phyloP scores from a whole-genome alignment of 1,139 yeast genomes.

The Geotrichum klebahnii region DNA sequence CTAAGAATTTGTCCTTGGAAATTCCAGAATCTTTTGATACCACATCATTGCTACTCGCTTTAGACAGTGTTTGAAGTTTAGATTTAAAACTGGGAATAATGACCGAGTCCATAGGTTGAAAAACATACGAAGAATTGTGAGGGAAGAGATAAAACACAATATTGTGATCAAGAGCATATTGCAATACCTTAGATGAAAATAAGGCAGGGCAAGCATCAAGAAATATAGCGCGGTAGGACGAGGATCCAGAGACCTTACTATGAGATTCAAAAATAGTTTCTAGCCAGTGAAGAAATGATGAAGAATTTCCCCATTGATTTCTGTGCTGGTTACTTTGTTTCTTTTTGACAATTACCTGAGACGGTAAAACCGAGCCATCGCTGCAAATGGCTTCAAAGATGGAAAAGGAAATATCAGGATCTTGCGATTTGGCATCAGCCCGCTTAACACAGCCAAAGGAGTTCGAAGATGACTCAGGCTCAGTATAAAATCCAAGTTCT shows the following conservation, averaged over 20 bases:
- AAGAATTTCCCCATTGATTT: constrained; percentile 17
- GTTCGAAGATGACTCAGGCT: background rate
- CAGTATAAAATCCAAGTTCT: constrained; percentile 14
- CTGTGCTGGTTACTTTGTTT: background rate
- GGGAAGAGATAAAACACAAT: constrained; percentile 20
- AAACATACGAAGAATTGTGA: constrained; percentile 2
- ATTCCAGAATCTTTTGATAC: background rate
- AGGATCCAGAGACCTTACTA: background rate
- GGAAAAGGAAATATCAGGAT: constrained; percentile 2
- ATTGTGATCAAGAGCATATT: constrained; percentile 18
- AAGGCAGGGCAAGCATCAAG: constrained; percentile 16
- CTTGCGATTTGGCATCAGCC: background rate
- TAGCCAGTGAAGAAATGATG: constrained; percentile 19
- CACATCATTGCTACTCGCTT: too few relatives aligned
- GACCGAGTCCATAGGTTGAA: constrained; percentile 11
- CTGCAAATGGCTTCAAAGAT: constrained; percentile 15
- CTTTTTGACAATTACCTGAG: constrained; percentile 13
- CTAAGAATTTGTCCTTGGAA: constrained; percentile 3
- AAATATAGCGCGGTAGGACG: constrained; percentile 14
- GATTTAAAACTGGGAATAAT: background rate
- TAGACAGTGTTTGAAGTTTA: background rate
- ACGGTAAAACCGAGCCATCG: constrained; percentile 4
- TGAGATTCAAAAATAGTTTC: constrained; percentile 14
- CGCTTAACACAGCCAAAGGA: constrained; percentile 7
- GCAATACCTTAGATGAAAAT: constrained; percentile 20